These are phyloP conservation scores for Rhytidiadelphus loreus DNA, from an alignment of 225 moss, liverwort and hornwort genomes.

Conservation along the genomic window DNA sequence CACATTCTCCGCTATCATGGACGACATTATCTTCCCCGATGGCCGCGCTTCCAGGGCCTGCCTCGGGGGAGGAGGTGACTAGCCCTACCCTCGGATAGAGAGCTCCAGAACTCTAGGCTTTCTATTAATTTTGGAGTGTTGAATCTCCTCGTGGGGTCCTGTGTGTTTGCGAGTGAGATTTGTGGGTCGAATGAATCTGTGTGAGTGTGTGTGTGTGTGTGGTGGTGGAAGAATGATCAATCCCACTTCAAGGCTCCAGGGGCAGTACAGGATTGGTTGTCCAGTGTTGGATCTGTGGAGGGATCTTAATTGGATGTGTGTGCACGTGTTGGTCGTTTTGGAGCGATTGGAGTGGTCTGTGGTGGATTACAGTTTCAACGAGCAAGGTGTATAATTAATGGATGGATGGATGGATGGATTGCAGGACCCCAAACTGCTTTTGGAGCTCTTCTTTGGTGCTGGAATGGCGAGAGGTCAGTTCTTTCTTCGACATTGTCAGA, in stretches of 20 bases:
- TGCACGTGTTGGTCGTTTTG: not conserved
- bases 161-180: not conserved
- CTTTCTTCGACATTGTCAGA: not conserved
- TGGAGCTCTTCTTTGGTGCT: conserved; percentile 78
- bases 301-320: not conserved
- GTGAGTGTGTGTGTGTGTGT: not conserved
- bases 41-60: conserved; percentile 58
- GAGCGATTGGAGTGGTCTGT: not conserved
- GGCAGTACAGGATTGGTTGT: not conserved
- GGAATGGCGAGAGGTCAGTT: conserved; percentile 54
- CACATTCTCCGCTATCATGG: conserved; percentile 69
- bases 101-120: too few species aligned
- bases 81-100: not conserved
- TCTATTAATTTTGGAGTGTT: not conserved
- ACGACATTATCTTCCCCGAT: conserved; percentile 84
- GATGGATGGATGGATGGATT: not conserved
- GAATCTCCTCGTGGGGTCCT: not conserved
- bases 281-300: not conserved
- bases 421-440: conserved; percentile 88
- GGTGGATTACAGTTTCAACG: not conserved
- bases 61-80: conserved; percentile 81
- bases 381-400: not conserved
- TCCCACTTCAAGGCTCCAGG: not conserved
- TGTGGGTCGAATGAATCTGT: not conserved
- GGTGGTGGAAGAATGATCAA: not conserved